These are phyloP conservation scores for Brassica hybrid DNA, from an alignment of 441 rosid species.

Conservation along the genomic window DNA sequence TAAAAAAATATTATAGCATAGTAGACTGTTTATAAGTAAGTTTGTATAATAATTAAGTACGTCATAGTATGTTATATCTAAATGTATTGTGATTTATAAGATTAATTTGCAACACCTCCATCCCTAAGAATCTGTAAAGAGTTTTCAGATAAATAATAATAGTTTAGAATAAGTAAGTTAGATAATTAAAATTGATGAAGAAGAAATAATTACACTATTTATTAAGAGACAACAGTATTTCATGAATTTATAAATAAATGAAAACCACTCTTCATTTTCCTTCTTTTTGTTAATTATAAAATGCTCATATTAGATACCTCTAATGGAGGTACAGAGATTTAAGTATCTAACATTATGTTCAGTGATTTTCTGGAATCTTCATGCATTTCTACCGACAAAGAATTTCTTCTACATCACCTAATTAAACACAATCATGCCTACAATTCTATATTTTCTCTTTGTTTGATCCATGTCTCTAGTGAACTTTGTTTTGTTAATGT, in stretches of 20 bases:
- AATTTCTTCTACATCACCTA: constrained; percentile 16
- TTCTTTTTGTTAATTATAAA: constrained; percentile 29
- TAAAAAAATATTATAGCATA: not conserved
- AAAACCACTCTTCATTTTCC: not conserved
- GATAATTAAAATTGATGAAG: not conserved
- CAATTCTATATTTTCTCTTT: constrained; percentile 6
- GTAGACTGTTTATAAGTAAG: not conserved
- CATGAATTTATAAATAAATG: not conserved
- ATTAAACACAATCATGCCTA: constrained; percentile 24
- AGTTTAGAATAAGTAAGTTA: not conserved
- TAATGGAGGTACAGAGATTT: not conserved
- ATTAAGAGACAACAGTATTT: not conserved
- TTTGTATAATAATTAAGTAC: not conserved
- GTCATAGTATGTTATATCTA: not conserved
- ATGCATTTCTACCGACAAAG: constrained; percentile 26
- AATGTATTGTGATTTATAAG: not conserved
- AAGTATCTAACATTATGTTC: not conserved
- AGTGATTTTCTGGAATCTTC: not conserved
- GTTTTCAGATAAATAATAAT: constrained; percentile 1
- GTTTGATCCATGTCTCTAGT: constrained; percentile 28
- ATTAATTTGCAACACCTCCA: not conserved
- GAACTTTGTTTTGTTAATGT: constrained; percentile 33
- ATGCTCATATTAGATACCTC: constrained; percentile 21
- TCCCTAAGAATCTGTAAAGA: not conserved
- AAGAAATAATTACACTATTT: not conserved